These are phyloP conservation scores for Pseudocercospora cruenta DNA, from an alignment of 2,329 filamentous ascomycete species.

Conservation along the genomic window DNA sequence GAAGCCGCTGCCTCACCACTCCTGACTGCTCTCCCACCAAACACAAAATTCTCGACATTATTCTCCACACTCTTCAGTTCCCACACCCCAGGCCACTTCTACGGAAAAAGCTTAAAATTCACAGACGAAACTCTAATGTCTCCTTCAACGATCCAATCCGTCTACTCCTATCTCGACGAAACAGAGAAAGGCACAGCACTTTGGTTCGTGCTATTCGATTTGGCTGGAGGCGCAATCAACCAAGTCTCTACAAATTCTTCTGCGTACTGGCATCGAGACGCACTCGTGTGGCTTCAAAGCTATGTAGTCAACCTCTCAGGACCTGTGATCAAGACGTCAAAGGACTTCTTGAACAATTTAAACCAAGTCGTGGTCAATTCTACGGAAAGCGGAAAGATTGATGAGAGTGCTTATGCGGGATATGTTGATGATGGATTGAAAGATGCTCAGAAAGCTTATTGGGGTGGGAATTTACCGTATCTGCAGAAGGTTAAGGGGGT, in stretches of 20 bases:
- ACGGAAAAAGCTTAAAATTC: slow-evolving; percentile 24
- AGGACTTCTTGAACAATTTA: slow-evolving; percentile 16
- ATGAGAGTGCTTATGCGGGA: slow-evolving; percentile 23
- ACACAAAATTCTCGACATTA: slow-evolving; percentile 13
- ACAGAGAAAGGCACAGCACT: slow-evolving; percentile 18
- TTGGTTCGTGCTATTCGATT: slow-evolving; percentile 26
- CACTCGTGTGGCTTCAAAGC: slow-evolving; percentile 21
- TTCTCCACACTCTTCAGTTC: slow-evolving; percentile 19
- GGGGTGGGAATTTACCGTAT: slow-evolving; percentile 33
- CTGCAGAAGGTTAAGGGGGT: slow-evolving; percentile 36
- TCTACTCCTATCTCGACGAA: slow-evolving; percentile 22
- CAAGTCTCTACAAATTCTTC: slow-evolving; percentile 17
- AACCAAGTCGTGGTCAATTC: slow-evolving; percentile 3
- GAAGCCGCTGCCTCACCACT: not conserved
- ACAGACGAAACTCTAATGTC: slow-evolving; percentile 10
- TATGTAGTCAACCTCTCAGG: slow-evolving; percentile 20
- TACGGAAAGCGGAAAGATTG: slow-evolving; percentile 1
- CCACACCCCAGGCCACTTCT: slow-evolving; percentile 25
- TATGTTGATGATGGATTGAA: slow-evolving; percentile 36
- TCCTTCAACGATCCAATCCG: slow-evolving; percentile 1
- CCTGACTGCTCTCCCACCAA: not conserved
- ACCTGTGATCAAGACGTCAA: slow-evolving; percentile 4
- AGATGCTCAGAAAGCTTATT: slow-evolving; percentile 35
- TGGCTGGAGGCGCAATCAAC: slow-evolving; percentile 22
- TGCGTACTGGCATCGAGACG: slow-evolving; percentile 25